A percentile compares a stretch with the other conserved stretches of the same genome.
Evolutionary conservation across 2,329 filamentous ascomycete species (phyloP).

Genomic region (Dothistroma septosporum): DNA sequence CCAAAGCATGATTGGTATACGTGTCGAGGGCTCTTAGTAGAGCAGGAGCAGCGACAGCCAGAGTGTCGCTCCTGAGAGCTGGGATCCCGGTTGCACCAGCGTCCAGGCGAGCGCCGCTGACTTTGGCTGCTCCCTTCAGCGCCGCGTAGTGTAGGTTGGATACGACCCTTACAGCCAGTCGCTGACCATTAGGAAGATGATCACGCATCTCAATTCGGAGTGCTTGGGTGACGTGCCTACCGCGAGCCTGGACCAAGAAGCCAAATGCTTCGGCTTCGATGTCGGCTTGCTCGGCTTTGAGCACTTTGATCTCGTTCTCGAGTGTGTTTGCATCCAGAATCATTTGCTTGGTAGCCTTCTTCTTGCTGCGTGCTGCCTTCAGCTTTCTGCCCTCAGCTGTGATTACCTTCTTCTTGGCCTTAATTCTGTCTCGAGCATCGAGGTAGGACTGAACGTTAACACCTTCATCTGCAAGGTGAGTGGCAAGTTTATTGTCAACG

Average conservation of each 20-base stretch:
- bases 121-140: constrained; percentile 13
- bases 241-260: constrained; percentile 21
- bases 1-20: constrained; percentile 12
- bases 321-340: not conserved
- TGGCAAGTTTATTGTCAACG: not conserved
- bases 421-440: not conserved
- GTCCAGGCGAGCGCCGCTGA: constrained; percentile 2
- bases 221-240: constrained; percentile 3
- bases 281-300: not conserved
- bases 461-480: not conserved
- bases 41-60: constrained; percentile 12
- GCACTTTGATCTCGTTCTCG: not conserved
- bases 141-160: constrained; percentile 28
- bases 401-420: not conserved
- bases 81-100: constrained; percentile 24
- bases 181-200: constrained; percentile 10
- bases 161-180: constrained; percentile 20
- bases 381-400: not conserved
- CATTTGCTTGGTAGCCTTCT: not conserved
- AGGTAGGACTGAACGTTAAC: not conserved
- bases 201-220: constrained; percentile 9
- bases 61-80: constrained; percentile 13
- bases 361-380: not conserved
- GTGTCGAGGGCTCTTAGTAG: constrained; percentile 9
- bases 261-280: constrained; percentile 6